Conservation (phyloP, 1,284 basidiomycete species). For the Neotropicomus parvogracilis region DNA sequence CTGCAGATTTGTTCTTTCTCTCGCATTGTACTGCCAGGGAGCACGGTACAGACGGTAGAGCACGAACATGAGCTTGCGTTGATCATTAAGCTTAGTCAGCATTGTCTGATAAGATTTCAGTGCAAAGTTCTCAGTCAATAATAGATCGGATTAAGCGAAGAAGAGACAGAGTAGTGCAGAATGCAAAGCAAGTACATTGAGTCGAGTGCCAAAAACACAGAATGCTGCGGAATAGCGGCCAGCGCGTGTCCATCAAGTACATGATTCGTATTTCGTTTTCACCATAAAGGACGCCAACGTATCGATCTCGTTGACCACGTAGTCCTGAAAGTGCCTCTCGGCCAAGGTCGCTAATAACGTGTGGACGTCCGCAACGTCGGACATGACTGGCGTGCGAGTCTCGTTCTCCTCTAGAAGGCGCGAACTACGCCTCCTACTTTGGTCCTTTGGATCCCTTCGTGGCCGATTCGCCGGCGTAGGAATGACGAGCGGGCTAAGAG, state of each 20-base stretch:
- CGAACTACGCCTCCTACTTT: slow-evolving; percentile 58
- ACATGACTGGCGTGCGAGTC: slow-evolving; percentile 56
- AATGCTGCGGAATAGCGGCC: slow-evolving; percentile 17
- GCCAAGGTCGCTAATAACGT: slow-evolving; percentile 61
- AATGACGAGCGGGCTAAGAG: slow-evolving; percentile 44
- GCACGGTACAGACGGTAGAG: too few relatives aligned
- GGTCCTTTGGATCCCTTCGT: slow-evolving; percentile 58
- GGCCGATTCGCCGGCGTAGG: slow-evolving; percentile 62
- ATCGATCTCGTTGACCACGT: slow-evolving; percentile 69
- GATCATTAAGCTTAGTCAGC: slow-evolving; percentile 27
- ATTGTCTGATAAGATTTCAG: slow-evolving; percentile 29
- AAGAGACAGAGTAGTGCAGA: background rate
- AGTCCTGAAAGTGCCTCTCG: slow-evolving; percentile 65
- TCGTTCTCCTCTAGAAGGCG: slow-evolving; percentile 62
- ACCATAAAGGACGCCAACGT: slow-evolving; percentile 78
- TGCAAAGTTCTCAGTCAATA: background rate
- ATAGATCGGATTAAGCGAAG: background rate
- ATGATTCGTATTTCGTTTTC: slow-evolving; percentile 51
- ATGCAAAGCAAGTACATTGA: slow-evolving; percentile 18
- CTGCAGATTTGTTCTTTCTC: too few relatives aligned
- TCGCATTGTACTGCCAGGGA: too few relatives aligned
- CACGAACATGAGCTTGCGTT: too few relatives aligned
- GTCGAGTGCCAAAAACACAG: slow-evolving; percentile 7
- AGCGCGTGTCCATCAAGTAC: slow-evolving; percentile 18
- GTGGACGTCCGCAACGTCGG: slow-evolving; percentile 65